phyloP scores from a whole-genome alignment of 2,329 filamentous ascomycete species.

The Thielaviopsis populi region DNA sequence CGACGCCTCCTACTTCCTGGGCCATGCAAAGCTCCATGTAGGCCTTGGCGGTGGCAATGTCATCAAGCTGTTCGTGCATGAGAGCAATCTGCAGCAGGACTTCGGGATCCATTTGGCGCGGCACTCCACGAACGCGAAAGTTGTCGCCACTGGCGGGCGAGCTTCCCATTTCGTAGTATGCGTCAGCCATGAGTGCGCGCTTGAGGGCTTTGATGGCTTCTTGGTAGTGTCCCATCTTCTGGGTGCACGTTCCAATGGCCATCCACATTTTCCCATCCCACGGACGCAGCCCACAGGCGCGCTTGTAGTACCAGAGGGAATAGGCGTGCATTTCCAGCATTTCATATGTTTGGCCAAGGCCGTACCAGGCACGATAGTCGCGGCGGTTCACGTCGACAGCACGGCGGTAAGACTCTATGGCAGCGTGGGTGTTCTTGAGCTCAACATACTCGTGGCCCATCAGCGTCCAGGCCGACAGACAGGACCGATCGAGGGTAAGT shows the following conservation, averaged over 20 bases:
- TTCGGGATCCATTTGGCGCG: conserved; percentile 66
- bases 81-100: conserved; percentile 77
- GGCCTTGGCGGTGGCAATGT: conserved; percentile 64
- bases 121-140: conserved; percentile 34
- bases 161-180: conserved; percentile 57
- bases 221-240: conserved; percentile 72
- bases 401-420: conserved; percentile 89
- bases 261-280: conserved; percentile 99
- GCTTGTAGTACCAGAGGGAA: conserved; percentile 93
- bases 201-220: conserved; percentile 94
- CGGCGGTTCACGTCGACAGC: conserved; percentile 92
- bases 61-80: conserved; percentile 69
- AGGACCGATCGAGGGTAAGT: conserved; percentile 75
- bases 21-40: conserved; percentile 96
- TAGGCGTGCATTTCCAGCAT: conserved; percentile 97
- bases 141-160: conserved; percentile 28
- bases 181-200: conserved; percentile 74
- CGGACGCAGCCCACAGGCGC: conserved; percentile 78
- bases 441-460: conserved; percentile 99
- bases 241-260: conserved; percentile 80
- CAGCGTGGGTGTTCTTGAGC: conserved; percentile 94
- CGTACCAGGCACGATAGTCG: conserved; percentile 97
- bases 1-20: conserved; percentile 63
- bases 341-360: conserved; percentile 90
- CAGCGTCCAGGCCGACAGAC: conserved; percentile 89